Conservation (phyloP, 352 stramenopile species). For the Phytophthora vignae region DNA sequence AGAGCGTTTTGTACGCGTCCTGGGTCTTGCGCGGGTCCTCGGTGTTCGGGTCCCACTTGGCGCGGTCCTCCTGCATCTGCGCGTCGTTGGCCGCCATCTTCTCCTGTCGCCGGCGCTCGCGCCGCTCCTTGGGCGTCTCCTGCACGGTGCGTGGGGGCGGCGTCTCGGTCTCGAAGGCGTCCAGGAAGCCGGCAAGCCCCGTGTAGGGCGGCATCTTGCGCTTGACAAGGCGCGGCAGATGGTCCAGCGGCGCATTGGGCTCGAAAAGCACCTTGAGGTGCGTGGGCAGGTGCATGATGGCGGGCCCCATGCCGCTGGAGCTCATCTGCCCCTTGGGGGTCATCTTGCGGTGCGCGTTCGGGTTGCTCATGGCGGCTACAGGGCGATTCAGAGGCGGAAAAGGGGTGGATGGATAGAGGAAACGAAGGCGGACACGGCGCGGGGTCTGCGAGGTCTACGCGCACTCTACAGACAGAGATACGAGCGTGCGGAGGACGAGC, state of each 20-base stretch:
- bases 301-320: constrained; percentile 85
- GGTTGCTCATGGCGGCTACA: constrained; percentile 47
- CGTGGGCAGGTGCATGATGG: constrained; percentile 80
- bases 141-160: constrained; percentile 64
- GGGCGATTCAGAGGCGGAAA: not conserved
- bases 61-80: constrained; percentile 68
- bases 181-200: constrained; percentile 54
- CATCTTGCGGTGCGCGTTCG: constrained; percentile 88
- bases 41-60: constrained; percentile 78
- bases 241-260: constrained; percentile 75
- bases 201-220: constrained; percentile 89
- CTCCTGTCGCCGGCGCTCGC: constrained; percentile 67
- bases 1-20: constrained; percentile 98
- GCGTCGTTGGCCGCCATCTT: constrained; percentile 66
- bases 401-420: constrained; percentile 10
- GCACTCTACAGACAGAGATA: constrained; percentile 5
- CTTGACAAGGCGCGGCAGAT: constrained; percentile 79
- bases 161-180: constrained; percentile 65
- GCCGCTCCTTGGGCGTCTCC: constrained; percentile 83
- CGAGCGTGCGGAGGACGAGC: not conserved
- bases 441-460: not conserved
- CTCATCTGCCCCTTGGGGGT: constrained; percentile 91
- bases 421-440: not conserved
- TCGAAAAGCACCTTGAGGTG: constrained; percentile 88
- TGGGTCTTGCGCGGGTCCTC: constrained; percentile 76